Evolutionary conservation across 768 basidiomycete genomes (phyloP).

Genomic region (Scleroderma bovista): DNA sequence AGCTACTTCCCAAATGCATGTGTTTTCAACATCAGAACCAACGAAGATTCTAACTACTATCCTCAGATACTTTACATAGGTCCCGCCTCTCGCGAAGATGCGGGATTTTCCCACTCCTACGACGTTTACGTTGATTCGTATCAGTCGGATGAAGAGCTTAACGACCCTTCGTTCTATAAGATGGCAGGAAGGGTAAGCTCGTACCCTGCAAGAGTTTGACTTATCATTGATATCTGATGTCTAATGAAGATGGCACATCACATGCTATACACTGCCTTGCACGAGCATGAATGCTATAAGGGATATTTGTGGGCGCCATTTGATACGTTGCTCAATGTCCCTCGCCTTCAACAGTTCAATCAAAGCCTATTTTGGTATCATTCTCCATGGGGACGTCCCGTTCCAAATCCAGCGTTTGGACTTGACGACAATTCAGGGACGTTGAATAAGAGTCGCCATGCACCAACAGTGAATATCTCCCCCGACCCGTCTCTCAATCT

Average conservation of each 20-base stretch:
- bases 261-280: constrained; percentile 45
- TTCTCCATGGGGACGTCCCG: constrained; percentile 39
- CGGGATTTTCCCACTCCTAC: constrained; percentile 43
- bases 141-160: constrained; percentile 39
- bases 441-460: constrained; percentile 25
- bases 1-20: constrained; percentile 47
- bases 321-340: constrained; percentile 45
- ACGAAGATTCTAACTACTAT: not conserved
- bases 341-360: constrained; percentile 42
- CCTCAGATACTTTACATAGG: constrained; percentile 44
- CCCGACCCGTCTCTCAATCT: constrained; percentile 34
- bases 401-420: constrained; percentile 35
- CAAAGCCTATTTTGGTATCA: constrained; percentile 46
- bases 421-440: constrained; percentile 1
- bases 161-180: constrained; percentile 30
- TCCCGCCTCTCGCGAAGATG: constrained; percentile 40
- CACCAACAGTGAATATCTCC: constrained; percentile 38
- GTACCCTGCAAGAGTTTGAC: not conserved
- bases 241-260: constrained; percentile 41
- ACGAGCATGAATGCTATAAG: constrained; percentile 40
- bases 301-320: constrained; percentile 52
- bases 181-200: constrained; percentile 39
- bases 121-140: constrained; percentile 46
- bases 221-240: not conserved
- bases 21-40: not conserved